A percentile compares a stretch with the other conserved stretches of the same genome.
phyloP scores from a whole-genome alignment of 495 filamentous ascomycete species.

The Trichoderma virens region DNA sequence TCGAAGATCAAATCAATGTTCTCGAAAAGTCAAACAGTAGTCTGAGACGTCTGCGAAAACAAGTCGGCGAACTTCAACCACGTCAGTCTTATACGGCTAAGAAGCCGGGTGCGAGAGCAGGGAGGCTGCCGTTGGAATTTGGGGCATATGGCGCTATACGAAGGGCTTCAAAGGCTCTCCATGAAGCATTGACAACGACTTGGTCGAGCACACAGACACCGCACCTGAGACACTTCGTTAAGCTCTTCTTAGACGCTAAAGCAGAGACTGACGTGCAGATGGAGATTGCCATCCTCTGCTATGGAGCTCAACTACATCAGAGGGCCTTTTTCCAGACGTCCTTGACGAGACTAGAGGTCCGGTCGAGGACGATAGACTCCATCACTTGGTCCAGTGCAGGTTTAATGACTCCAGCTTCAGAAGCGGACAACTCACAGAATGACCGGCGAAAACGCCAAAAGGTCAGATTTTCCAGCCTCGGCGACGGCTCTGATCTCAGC shows the following conservation, averaged over 20 bases:
- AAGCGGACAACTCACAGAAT: background rate
- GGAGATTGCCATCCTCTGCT: slow-evolving; percentile 13
- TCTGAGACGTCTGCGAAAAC: background rate
- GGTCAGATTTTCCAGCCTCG: background rate
- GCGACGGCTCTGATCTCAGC: background rate
- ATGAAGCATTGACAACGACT: slow-evolving; percentile 11
- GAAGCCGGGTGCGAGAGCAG: background rate
- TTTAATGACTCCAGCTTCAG: background rate
- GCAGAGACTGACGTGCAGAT: slow-evolving; percentile 9
- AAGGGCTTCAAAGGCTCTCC: slow-evolving; percentile 12
- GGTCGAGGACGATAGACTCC: slow-evolving; percentile 10
- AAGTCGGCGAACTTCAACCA: background rate
- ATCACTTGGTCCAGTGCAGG: background rate
- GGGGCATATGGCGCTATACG: slow-evolving; percentile 9
- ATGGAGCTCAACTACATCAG: background rate
- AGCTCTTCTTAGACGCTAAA: slow-evolving; percentile 13
- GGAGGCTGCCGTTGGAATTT: slow-evolving; percentile 5
- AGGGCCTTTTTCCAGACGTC: slow-evolving; percentile 9
- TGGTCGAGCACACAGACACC: slow-evolving; percentile 11
- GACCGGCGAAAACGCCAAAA: background rate
- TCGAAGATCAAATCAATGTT: slow-evolving; percentile 6
- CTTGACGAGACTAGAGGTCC: slow-evolving; percentile 6
- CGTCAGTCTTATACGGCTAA: background rate
- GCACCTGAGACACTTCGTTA: slow-evolving; percentile 6
- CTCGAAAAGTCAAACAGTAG: background rate